These are phyloP conservation scores for Metarhizium guizhouense DNA, from an alignment of 2,329 filamentous ascomycete genomes.

Conservation along the genomic window DNA sequence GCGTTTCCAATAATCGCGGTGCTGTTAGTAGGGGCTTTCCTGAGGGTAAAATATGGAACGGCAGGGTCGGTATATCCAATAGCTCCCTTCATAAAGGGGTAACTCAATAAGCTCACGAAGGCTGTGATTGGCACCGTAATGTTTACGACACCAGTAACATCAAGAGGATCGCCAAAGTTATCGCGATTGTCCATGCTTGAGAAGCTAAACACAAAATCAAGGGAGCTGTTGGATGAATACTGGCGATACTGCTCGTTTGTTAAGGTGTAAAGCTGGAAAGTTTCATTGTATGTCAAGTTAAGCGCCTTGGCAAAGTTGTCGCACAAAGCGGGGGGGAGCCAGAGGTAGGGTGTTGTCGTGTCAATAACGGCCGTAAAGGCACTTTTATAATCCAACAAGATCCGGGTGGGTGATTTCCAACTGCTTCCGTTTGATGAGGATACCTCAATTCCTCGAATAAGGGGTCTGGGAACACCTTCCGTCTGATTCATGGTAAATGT, in stretches of 20 bases:
- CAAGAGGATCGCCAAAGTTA: conserved; percentile 39
- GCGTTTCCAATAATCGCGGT: conserved; percentile 54
- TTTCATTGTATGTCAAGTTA: conserved; percentile 55
- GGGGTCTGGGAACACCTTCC: conserved; percentile 46
- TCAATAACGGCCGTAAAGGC: conserved; percentile 49
- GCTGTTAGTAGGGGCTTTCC: conserved; percentile 38
- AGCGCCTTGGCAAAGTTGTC: conserved; percentile 55
- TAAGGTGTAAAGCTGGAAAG: conserved; percentile 56
- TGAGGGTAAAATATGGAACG: conserved; percentile 58
- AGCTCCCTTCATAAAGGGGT: conserved; percentile 35
- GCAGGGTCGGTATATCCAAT: conserved; percentile 35
- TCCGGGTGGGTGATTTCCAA: conserved; percentile 29
- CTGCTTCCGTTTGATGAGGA: conserved; percentile 22
- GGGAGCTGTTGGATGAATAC: conserved; percentile 30
- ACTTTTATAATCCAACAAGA: conserved; percentile 36
- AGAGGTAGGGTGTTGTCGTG: conserved; percentile 55
- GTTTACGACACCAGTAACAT: conserved; percentile 44
- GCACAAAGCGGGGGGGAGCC: conserved; percentile 52
- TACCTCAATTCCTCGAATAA: conserved; percentile 49
- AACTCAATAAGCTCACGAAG: conserved; percentile 40
- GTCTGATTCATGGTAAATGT: conserved; percentile 49
- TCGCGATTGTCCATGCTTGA: conserved; percentile 46
- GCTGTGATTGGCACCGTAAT: conserved; percentile 43
- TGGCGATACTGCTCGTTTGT: conserved; percentile 44
- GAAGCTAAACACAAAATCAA: conserved; percentile 49